These are phyloP conservation scores for Penicillium sp. DNA, from an alignment of 2,329 filamentous ascomycete species.

Conservation along the genomic window DNA sequence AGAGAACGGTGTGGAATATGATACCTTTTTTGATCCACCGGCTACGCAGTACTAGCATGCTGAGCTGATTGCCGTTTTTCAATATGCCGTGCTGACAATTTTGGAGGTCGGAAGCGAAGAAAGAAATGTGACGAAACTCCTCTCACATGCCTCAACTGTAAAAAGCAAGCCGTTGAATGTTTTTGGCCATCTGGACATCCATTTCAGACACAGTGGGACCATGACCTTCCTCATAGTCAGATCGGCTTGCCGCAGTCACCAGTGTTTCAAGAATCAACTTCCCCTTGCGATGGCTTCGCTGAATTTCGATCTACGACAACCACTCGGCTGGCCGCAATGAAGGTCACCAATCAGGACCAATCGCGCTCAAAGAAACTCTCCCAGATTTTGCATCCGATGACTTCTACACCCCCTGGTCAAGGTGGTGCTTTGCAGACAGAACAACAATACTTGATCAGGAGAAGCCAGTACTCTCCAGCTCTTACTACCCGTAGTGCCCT, in stretches of 20 bases:
- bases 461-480: background rate
- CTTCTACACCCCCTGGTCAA: no score
- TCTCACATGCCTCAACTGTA: constrained; percentile 20
- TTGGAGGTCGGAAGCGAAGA: constrained; percentile 22
- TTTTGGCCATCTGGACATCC: constrained; percentile 14
- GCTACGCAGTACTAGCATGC: no score
- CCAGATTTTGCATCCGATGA: background rate
- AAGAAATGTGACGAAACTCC: constrained; percentile 30
- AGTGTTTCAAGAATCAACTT: no score
- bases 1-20: background rate
- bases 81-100: background rate
- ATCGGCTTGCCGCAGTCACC: background rate
- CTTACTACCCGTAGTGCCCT: constrained; percentile 9
- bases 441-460: background rate
- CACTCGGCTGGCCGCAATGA: no score
- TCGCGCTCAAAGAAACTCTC: background rate
- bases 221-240: background rate
- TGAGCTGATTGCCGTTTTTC: background rate
- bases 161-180: constrained; percentile 14
- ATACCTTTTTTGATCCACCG: background rate
- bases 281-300: no score
- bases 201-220: background rate
- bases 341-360: no score
- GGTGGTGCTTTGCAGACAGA: background rate
- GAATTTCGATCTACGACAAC: no score